Evolutionary conservation across 805 yeast genomes (phyloP).

Genomic region (Metschnikowia gelsemii): DNA sequence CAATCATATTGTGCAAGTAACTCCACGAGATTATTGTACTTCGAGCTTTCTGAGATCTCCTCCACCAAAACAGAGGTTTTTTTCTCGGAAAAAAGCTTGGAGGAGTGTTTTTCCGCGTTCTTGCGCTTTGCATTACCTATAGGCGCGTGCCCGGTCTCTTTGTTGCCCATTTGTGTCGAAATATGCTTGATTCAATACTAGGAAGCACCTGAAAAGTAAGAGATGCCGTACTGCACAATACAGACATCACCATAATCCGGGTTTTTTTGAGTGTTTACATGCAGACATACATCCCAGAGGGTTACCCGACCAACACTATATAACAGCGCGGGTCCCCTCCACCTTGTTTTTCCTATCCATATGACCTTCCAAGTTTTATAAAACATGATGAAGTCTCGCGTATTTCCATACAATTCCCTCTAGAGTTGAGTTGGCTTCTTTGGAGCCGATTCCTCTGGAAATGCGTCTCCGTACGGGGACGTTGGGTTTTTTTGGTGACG

Average conservation of each 20-base stretch:
- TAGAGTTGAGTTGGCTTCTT: constrained; percentile 37
- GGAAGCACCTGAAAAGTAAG: constrained; percentile 1
- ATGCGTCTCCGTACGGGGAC: constrained; percentile 32
- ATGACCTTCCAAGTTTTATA: constrained; percentile 70
- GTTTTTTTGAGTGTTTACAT: too few species aligned
- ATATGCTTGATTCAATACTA: not conserved
- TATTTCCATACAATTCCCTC: constrained; percentile 45
- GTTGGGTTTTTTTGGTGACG: constrained; percentile 46
- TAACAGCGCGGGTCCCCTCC: constrained; percentile 12
- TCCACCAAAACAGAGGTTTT: constrained; percentile 26
- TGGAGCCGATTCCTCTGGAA: constrained; percentile 35
- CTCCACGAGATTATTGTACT: constrained; percentile 54
- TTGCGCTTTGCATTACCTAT: constrained; percentile 11
- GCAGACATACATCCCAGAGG: too few species aligned
- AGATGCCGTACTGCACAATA: constrained; percentile 14
- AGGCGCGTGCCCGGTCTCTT: constrained; percentile 15
- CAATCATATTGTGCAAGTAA: constrained; percentile 42
- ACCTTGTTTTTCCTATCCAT: constrained; percentile 25
- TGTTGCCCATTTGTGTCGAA: constrained; percentile 20
- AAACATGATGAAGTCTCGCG: constrained; percentile 63
- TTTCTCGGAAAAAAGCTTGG: constrained; percentile 18
- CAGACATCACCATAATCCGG: too few species aligned
- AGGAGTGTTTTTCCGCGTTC: constrained; percentile 8
- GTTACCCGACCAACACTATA: constrained; percentile 29
- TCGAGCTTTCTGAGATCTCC: constrained; percentile 44